Evolutionary conservation across 345 rosid genomes (phyloP).

Genomic region (Rhizophora apiculata): DNA sequence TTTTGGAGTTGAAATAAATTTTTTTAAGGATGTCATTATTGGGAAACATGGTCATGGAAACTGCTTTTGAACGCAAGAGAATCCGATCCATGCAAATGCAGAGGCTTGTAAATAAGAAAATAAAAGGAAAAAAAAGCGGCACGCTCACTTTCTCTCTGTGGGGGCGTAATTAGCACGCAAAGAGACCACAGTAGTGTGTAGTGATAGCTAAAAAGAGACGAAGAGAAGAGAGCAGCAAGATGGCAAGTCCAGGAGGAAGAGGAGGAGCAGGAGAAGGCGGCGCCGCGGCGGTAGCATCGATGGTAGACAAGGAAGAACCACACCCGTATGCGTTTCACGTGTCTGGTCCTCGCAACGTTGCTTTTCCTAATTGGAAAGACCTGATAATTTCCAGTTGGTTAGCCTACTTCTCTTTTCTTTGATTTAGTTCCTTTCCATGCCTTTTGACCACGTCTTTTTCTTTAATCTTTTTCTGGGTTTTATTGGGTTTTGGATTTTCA

Average conservation of each 20-base stretch:
- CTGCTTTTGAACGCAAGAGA: conserved; percentile 8
- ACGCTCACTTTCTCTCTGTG: too few relatives aligned
- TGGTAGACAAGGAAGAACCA: conserved; percentile 39
- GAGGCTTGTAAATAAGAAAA: neutral
- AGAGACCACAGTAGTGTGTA: too few relatives aligned
- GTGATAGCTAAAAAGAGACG: neutral
- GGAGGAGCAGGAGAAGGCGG: neutral
- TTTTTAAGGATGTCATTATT: too few relatives aligned
- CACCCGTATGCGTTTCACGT: conserved; percentile 94
- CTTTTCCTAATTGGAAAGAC: conserved; percentile 94
- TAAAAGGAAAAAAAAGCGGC: neutral
- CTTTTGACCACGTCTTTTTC: neutral
- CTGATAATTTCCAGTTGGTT: conserved; percentile 92
- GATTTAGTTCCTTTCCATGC: too few relatives aligned
- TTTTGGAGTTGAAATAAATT: too few relatives aligned
- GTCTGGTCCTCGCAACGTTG: conserved; percentile 83
- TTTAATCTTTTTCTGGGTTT: neutral
- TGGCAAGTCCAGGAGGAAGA: conserved; percentile 17
- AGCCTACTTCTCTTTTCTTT: neutral
- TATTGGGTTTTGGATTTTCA: neutral
- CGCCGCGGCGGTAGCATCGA: neutral
- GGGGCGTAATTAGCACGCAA: too few relatives aligned
- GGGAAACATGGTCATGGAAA: too few relatives aligned
- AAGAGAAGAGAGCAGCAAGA: conserved; percentile 30
- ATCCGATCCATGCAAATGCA: conserved; percentile 20